Conservation (phyloP, 164 flowering plant genomes). For the Dillenia turbinata region DNA sequence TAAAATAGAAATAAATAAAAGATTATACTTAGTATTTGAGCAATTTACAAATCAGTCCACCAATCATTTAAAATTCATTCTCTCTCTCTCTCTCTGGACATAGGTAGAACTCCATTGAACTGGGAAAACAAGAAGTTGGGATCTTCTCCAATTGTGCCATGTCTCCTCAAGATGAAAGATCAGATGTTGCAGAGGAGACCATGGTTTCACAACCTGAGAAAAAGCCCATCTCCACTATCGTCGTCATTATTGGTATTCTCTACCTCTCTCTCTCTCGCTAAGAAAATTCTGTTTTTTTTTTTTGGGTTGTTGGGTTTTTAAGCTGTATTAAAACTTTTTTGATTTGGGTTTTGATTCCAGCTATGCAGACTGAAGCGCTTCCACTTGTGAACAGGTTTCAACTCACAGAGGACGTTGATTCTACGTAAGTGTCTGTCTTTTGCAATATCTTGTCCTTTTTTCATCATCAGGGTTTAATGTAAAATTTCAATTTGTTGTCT, state of each 20-base stretch:
- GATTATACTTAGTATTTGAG: too few species aligned
- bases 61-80: background rate
- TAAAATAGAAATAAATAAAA: too few species aligned
- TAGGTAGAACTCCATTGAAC: background rate
- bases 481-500: background rate
- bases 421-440: conserved; percentile 44
- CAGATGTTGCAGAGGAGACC: conserved; percentile 31
- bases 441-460: background rate
- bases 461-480: background rate
- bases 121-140: too few species aligned
- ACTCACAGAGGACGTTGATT: conserved; percentile 50
- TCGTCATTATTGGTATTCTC: conserved; percentile 64
- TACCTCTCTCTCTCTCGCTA: background rate
- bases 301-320: background rate
- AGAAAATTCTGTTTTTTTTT: background rate
- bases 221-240: conserved; percentile 56
- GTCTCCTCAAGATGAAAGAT: conserved; percentile 47
- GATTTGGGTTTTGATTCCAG: conserved; percentile 32
- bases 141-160: conserved; percentile 14
- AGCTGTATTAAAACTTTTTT: background rate
- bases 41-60: too few species aligned
- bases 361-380: conserved; percentile 97
- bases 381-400: conserved; percentile 73
- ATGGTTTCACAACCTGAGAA: conserved; percentile 23
- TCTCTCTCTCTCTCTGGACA: too few species aligned